These are phyloP conservation scores for Petasospora fabianii DNA, from an alignment of 1,139 yeast genomes.

Conservation along the genomic window DNA sequence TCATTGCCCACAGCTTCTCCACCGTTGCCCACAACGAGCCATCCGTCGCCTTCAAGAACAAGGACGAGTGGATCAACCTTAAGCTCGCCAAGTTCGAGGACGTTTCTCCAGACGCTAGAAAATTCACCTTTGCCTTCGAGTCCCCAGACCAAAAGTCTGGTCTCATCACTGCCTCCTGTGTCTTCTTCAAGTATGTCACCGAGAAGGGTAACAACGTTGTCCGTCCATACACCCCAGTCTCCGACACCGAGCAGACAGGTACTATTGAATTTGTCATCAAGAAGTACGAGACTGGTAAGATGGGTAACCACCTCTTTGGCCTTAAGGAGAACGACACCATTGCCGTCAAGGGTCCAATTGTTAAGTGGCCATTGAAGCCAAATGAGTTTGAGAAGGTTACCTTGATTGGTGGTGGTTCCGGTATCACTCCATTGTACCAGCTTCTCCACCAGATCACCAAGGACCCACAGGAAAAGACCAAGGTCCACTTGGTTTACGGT, in stretches of 20 bases:
- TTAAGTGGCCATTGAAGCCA: conserved; percentile 89
- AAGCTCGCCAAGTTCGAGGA: conserved; percentile 49
- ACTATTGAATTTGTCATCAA: conserved; percentile 77
- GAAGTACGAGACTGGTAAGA: conserved; percentile 78
- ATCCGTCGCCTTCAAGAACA: conserved; percentile 60
- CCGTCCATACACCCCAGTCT: conserved; percentile 95
- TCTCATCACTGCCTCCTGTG: conserved; percentile 71
- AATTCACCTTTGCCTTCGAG: conserved; percentile 70
- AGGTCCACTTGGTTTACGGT: conserved; percentile 77
- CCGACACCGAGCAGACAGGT: conserved; percentile 69
- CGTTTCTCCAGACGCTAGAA: conserved; percentile 58
- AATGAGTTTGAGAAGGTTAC: conserved; percentile 78
- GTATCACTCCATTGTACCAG: conserved; percentile 94
- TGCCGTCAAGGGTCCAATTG: conserved; percentile 91
- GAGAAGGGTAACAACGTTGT: conserved; percentile 84
- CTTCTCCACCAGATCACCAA: conserved; percentile 63
- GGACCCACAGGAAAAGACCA: conserved; percentile 82
- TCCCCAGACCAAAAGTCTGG: conserved; percentile 70
- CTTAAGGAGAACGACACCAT: conserved; percentile 79
- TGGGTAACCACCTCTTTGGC: conserved; percentile 69
- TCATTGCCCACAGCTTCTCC: conserved; percentile 47
- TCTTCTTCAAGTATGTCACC: conserved; percentile 78
- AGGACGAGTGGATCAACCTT: conserved; percentile 77
- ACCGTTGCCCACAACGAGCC: conserved; percentile 41
- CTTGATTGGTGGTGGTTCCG: conserved; percentile 93